These are phyloP conservation scores for Albophoma yamanashiensis DNA, from an alignment of 2,329 filamentous ascomycete species.

Conservation along the genomic window DNA sequence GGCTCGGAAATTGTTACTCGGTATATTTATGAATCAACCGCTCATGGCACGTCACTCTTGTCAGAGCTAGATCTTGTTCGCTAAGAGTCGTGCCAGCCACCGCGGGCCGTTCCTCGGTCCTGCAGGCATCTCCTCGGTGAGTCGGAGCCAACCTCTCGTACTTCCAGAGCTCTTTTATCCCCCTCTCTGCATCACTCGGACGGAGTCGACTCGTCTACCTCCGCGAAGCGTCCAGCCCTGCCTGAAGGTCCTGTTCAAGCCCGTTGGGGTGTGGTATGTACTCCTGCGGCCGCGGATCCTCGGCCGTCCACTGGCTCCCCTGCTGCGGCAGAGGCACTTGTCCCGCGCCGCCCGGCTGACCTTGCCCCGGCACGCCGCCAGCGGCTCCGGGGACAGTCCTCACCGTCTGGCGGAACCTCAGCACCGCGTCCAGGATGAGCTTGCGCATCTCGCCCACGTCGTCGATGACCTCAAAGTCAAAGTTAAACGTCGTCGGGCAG, in stretches of 20 bases:
- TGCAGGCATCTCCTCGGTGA: not conserved
- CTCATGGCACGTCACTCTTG: not conserved
- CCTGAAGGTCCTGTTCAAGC: slow-evolving; percentile 49
- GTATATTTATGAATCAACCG: not conserved
- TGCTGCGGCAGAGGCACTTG: slow-evolving; percentile 43
- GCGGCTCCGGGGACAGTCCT: slow-evolving; percentile 35
- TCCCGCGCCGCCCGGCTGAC: slow-evolving; percentile 24
- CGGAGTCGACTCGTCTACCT: slow-evolving; percentile 6
- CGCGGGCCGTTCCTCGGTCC: not conserved
- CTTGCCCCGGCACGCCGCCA: slow-evolving; percentile 19
- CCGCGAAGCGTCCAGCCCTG: slow-evolving; percentile 25
- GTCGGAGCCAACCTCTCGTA: not conserved
- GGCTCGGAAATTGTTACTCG: not conserved
- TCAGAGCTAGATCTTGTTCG: not conserved
- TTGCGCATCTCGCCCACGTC: slow-evolving; percentile 91
- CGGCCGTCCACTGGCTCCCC: slow-evolving; percentile 44
- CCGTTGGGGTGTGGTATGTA: slow-evolving; percentile 37
- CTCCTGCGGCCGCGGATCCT: slow-evolving; percentile 51
- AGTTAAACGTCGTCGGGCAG: slow-evolving; percentile 92
- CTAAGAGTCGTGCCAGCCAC: not conserved
- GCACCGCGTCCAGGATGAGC: slow-evolving; percentile 95
- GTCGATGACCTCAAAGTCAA: slow-evolving; percentile 95
- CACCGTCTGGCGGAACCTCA: slow-evolving; percentile 63
- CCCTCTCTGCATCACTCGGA: too few relatives aligned
- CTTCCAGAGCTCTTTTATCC: not conserved